Base-by-base conservation (phyloP, 2,329 filamentous ascomycete species). In the Stachybotrys chartarum region DNA sequence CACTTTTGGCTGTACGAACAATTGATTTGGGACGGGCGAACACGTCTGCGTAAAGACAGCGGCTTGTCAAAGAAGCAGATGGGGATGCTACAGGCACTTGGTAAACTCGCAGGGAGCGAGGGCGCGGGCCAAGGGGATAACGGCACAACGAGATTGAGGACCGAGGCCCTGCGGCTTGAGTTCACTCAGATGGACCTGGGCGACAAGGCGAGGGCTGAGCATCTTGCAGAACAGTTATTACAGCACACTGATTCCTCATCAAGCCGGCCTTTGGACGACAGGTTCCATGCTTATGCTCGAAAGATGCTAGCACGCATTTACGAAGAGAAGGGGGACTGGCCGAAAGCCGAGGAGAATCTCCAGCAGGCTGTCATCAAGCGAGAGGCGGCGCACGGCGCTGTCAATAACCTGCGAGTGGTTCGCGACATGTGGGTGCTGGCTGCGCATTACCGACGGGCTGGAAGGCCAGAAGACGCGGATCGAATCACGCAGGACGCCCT, bases 371-470 rank as follows among this genome's bases (percentile, higher is more conserved):
- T 72, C 16, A 58, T 57, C 46, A 72, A 68, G 59, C 66, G 70
- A 45, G 70, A 71, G 61, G 61, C 63, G 7, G 70, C 70, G 3
- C 70, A 72, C 50, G 70, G 70, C 24, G 64, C 66, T 12, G 61
- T 62, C 50, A 68, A 64, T 50, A 65, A 72, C 50, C 49, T 72
- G 58, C 66, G 70, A 31, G 70, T 72, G 31, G 69, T 72, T 48
- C 64, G 70, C 47, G 70, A 72, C 58, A 69, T 72, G 66, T 72
- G 70, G 70, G 70, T 72, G 58, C 64, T 72, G 7, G 68, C 69
- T 17, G 64, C 60, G 3, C 67, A 72, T 55, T 70, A 66, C 48
- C 60, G 69, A 51, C 65, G 64, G 53, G 61, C 64, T 24, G 69
- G 68, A 6, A 65, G 62, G 51, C 56, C 57, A 30, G 61, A 64